These are phyloP conservation scores for Cladosporium halotolerans DNA, from an alignment of 2,329 filamentous ascomycete species.

Conservation along the genomic window DNA sequence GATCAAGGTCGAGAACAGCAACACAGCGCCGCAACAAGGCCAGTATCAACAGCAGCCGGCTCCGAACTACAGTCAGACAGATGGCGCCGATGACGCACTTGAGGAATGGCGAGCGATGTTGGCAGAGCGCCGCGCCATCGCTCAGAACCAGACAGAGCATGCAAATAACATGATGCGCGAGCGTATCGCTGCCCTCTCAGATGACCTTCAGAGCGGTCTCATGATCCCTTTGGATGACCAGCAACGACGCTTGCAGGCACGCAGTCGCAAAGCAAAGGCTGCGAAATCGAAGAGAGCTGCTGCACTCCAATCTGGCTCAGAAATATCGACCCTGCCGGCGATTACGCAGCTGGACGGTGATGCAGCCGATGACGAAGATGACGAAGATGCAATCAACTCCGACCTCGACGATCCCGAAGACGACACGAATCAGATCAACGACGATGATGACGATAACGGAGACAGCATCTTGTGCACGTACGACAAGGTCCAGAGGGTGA, in stretches of 20 bases:
- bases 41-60: conserved; percentile 34
- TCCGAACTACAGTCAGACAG: conserved; percentile 31
- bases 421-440: conserved; percentile 45
- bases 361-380: conserved; percentile 49
- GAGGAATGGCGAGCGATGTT: conserved; percentile 55
- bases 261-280: conserved; percentile 2
- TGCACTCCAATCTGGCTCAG: not conserved
- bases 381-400: conserved; percentile 97
- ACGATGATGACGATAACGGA: conserved; percentile 83
- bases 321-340: conserved; percentile 10
- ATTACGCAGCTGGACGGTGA: conserved; percentile 51
- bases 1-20: conserved; percentile 31
- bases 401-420: conserved; percentile 95
- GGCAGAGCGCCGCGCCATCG: conserved; percentile 50
- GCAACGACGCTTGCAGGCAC: conserved; percentile 5
- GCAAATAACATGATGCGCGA: conserved; percentile 64
- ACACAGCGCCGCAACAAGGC: conserved; percentile 21
- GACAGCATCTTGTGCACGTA: conserved; percentile 95
- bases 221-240: conserved; percentile 63
- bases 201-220: conserved; percentile 66
- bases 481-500: conserved; percentile 97
- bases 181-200: conserved; percentile 59
- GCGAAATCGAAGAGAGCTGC: conserved; percentile 3
- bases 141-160: conserved; percentile 47
- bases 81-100: conserved; percentile 39